Evolutionary conservation across 179 eudicot genomes (phyloP).

Genomic region (Beta macrorhiza): DNA sequence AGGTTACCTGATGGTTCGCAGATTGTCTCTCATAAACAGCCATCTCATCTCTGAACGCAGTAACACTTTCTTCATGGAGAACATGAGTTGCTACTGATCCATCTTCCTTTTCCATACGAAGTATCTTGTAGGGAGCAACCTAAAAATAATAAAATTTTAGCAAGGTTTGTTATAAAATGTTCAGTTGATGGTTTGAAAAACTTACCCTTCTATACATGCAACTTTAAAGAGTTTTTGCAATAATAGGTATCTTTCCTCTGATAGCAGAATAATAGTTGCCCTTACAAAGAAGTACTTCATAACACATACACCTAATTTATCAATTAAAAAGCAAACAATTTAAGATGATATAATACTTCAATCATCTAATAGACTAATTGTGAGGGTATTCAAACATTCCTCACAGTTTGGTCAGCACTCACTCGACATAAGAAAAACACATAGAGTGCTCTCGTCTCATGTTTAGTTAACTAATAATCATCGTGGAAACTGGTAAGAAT

Average conservation of each 20-base stretch:
- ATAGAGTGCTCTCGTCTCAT: neutral
- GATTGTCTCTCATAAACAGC: slow-evolving; percentile 41
- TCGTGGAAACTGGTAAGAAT: neutral
- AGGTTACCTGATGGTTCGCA: slow-evolving; percentile 6
- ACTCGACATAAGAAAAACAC: neutral
- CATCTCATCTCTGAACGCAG: slow-evolving; percentile 40
- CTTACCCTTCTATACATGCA: neutral
- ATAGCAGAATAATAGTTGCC: neutral
- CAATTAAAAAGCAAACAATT: neutral
- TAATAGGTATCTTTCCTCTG: neutral
- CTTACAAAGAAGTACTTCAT: neutral
- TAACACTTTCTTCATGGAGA: slow-evolving; percentile 35
- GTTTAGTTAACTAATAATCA: neutral
- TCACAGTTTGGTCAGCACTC: neutral
- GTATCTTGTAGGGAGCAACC: slow-evolving; percentile 71
- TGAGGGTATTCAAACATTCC: neutral
- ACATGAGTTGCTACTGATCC: slow-evolving; percentile 39
- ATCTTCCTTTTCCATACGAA: slow-evolving; percentile 68
- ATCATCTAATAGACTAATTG: neutral
- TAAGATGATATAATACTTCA: neutral
- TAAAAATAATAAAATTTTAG: slow-evolving; percentile 21
- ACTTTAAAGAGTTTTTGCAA: neutral
- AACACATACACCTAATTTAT: neutral
- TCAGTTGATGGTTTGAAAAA: neutral
- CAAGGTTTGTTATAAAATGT: neutral